These are phyloP conservation scores for Chalaropsis thielavioides DNA, from an alignment of 2,329 filamentous ascomycete genomes.

Conservation along the genomic window DNA sequence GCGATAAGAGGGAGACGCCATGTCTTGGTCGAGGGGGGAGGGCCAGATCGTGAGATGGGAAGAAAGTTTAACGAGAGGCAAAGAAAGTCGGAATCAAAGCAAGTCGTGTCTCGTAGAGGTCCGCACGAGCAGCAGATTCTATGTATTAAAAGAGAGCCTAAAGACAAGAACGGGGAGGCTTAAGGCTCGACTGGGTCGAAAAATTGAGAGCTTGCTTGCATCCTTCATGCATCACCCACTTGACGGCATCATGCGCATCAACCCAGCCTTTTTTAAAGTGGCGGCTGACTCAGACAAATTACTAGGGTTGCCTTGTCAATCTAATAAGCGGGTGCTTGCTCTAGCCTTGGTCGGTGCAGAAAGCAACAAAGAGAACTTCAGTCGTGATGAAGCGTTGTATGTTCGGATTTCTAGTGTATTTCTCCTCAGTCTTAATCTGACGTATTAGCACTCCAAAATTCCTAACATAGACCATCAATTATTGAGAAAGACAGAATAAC, in stretches of 20 bases:
- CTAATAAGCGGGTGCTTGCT: neutral
- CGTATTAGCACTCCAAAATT: too few relatives aligned
- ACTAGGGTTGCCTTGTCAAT: neutral
- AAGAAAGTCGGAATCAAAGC: neutral
- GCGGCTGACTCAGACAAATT: conserved; percentile 15
- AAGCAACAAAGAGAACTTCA: neutral
- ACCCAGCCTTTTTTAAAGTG: conserved; percentile 5
- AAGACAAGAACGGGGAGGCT: conserved; percentile 7
- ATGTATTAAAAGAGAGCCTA: conserved; percentile 11
- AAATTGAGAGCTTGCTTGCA: conserved; percentile 18
- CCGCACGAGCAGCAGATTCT: neutral
- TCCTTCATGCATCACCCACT: conserved; percentile 7
- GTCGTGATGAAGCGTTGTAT: too few relatives aligned
- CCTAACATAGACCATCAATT: too few relatives aligned
- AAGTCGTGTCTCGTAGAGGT: neutral
- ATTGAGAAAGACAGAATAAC: too few relatives aligned
- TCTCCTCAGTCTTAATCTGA: neutral
- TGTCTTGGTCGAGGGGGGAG: neutral
- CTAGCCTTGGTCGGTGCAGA: neutral
- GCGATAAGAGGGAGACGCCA: conserved; percentile 30
- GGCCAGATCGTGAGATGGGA: neutral
- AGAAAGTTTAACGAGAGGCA: neutral
- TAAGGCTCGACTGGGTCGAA: conserved; percentile 17
- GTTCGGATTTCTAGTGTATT: too few relatives aligned
- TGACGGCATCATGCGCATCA: conserved; percentile 15